Percentiles rank a stretch among this genome's conserved stretches.
phyloP scores from a whole-genome alignment of 345 rosid genomes.

The Salix brachista region DNA sequence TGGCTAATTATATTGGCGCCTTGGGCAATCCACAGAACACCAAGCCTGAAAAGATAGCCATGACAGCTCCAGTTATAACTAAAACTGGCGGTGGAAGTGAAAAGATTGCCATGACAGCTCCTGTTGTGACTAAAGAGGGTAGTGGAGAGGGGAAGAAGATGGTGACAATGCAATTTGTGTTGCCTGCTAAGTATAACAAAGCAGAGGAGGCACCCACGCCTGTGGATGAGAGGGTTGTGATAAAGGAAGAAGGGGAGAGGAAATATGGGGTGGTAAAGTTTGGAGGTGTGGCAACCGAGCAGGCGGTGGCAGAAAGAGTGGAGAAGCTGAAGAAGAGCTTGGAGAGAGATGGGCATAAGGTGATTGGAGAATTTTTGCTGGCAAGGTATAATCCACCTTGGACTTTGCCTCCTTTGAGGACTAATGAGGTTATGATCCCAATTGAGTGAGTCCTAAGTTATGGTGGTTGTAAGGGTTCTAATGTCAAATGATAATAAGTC shows the following conservation, averaged over 20 bases:
- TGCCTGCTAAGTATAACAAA: conserved; percentile 62
- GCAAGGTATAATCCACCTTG: conserved; percentile 93
- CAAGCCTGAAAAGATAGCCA: conserved; percentile 74
- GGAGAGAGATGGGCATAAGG: conserved; percentile 66
- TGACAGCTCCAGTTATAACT: conserved; percentile 85
- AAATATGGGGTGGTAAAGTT: conserved; percentile 75
- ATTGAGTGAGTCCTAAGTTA: conserved; percentile 41
- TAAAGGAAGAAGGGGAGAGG: conserved; percentile 59
- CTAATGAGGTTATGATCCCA: conserved; percentile 77
- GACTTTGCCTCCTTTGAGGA: conserved; percentile 70
- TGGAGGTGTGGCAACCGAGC: conserved; percentile 55
- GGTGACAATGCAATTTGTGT: conserved; percentile 84
- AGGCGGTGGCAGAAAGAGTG: conserved; percentile 61
- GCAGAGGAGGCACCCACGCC: conserved; percentile 91
- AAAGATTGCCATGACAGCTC: conserved; percentile 80
- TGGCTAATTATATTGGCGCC: conserved; percentile 85
- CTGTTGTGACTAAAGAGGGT: conserved; percentile 61
- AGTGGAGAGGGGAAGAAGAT: conserved; percentile 32
- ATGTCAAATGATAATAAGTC: no score
- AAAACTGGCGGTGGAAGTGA: conserved; percentile 36
- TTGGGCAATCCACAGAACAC: conserved; percentile 73
- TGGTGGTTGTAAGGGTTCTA: background rate
- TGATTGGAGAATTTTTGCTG: conserved; percentile 55
- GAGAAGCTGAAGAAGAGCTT: conserved; percentile 58
- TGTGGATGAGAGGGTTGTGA: conserved; percentile 74